phyloP scores from a whole-genome alignment of 192 early-diverging fungal genomes.

The Backusella psychrophila region DNA sequence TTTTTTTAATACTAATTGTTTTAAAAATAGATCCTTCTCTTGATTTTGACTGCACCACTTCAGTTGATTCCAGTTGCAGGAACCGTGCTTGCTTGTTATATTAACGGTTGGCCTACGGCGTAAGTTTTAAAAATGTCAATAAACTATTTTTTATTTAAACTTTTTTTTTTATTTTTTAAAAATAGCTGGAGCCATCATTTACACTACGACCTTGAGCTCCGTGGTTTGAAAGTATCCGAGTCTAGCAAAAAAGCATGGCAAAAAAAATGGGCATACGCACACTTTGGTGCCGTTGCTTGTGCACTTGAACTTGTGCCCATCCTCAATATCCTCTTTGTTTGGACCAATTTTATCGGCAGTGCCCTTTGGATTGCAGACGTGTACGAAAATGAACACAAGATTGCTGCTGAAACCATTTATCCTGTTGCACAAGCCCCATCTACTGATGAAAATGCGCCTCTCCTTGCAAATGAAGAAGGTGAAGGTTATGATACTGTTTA shows the following conservation, averaged over 20 bases:
- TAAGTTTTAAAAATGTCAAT: constrained; percentile 13
- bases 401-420: background rate
- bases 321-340: constrained; percentile 56
- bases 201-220: constrained; percentile 49
- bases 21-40: constrained; percentile 36
- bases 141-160: background rate
- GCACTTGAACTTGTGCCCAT: constrained; percentile 62
- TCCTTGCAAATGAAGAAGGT: background rate
- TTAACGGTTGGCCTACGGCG: constrained; percentile 47
- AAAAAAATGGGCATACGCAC: constrained; percentile 23
- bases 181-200: constrained; percentile 42
- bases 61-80: constrained; percentile 60
- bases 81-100: constrained; percentile 38
- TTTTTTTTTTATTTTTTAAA: no score
- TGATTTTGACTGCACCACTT: constrained; percentile 57
- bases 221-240: constrained; percentile 35
- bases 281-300: constrained; percentile 46
- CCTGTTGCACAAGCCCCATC: constrained; percentile 1
- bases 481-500: background rate
- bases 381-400: constrained; percentile 39
- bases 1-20: background rate
- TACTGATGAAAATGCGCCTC: background rate
- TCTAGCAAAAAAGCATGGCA: constrained; percentile 37
- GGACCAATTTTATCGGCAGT: constrained; percentile 66
- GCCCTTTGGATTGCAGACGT: constrained; percentile 61